Base-by-base conservation (phyloP, 495 filamentous ascomycete genomes). In the Aspergillus funiculosus region DNA sequence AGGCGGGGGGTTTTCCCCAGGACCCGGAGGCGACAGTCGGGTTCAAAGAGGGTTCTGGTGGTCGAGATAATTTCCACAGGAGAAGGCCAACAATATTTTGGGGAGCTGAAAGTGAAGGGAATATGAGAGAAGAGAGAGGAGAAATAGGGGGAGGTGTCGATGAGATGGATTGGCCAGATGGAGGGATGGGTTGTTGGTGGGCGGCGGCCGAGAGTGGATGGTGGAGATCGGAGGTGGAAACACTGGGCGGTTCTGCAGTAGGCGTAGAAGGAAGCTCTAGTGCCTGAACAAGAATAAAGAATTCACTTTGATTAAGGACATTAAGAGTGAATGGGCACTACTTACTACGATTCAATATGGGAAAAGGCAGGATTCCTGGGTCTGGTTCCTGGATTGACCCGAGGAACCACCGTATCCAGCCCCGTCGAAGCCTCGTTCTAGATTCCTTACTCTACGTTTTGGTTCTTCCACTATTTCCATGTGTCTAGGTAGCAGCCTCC, bases 1-100 rank as follows among this genome's bases (percentile, higher is more conserved):
- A 54, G 52, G 52, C 39, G 46, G 51, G 46, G 52, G 31, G 25
- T 31, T 21, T 9, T 48, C 46, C 46, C 46, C 46, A 34, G 46
- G 46, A 48, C 45, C 31, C 24, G 34, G 22, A 19, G 25, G 22
- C 37, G 26, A 40, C 37, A 48, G 29, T 24, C 37, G 46, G 37
- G 20, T 20, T 48, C 37, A 30, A 34, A 38, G 41, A 43, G 25
- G n/a, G 28, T 29, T 18, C 20, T 43, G 11, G 17, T 17, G 11
- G 31, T 41, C 21, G 17, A 3, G 8, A 35, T 22, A 48, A 35
- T 13, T 29, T 37, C 45, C 32, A 28, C 20, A 27, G 8, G 28
- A 10, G 21, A 35, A 13, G 22, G 17, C 36, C 14, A 17, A 29
- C 8, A 19, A 8, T 27, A 29, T n/a, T 30, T 41, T 5, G 25